A percentile compares a stretch with the other conserved stretches of the same genome.
Conservation (phyloP, 768 basidiomycete species). For the Boletellus sp. region DNA sequence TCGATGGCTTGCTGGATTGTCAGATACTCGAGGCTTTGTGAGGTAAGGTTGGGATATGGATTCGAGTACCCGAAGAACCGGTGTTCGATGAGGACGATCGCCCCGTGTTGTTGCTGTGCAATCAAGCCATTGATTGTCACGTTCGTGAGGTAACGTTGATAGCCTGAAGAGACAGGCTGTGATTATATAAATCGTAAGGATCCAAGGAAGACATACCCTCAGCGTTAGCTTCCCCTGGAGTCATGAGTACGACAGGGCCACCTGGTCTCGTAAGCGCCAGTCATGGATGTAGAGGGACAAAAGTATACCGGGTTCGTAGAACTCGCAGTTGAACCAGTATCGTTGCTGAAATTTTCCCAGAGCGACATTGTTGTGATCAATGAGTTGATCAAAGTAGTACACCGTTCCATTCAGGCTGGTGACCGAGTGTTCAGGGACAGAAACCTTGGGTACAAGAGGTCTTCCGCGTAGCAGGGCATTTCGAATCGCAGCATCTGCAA, state of each 20-base stretch:
- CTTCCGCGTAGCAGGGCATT: conserved; percentile 20
- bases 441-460: conserved; percentile 13
- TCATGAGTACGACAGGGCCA: no score
- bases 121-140: conserved; percentile 58
- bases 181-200: not conserved
- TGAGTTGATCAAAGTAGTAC: conserved; percentile 31
- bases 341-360: conserved; percentile 76
- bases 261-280: not conserved
- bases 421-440: conserved; percentile 6
- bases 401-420: conserved; percentile 25
- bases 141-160: conserved; percentile 59
- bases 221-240: conserved; percentile 64
- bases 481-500: conserved; percentile 19
- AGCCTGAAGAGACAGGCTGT: conserved; percentile 16
- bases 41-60: conserved; percentile 57
- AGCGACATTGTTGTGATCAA: conserved; percentile 50
- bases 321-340: conserved; percentile 69
- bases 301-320: conserved; percentile 47
- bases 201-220: conserved; percentile 25
- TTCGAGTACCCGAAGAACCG: conserved; percentile 77
- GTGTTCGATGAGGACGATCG: conserved; percentile 64
- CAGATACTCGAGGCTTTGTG: conserved; percentile 53
- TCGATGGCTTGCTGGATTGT: conserved; percentile 75
- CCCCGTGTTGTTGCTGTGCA: conserved; percentile 62
- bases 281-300: not conserved